Evolutionary conservation across 352 stramenopile species (phyloP).

Genomic region (Sclerospora graminicola): DNA sequence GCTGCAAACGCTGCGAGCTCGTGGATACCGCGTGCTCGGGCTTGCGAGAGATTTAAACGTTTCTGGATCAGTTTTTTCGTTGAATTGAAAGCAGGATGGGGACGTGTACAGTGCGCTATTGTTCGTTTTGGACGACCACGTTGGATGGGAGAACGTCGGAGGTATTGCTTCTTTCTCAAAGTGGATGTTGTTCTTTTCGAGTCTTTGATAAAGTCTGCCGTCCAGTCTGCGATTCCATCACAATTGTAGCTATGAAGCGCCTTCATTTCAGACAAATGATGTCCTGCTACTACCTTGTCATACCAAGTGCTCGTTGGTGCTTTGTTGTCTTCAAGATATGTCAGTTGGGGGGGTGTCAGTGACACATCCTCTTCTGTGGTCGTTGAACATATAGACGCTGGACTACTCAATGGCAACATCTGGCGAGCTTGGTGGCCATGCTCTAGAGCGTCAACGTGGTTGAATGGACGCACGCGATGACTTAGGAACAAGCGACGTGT

Average conservation of each 20-base stretch:
- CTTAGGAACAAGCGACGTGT: constrained; percentile 59
- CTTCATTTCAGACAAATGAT: constrained; percentile 45
- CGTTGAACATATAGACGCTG: constrained; percentile 37
- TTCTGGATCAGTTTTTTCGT: constrained; percentile 24
- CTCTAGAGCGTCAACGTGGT: constrained; percentile 2
- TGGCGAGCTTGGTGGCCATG: neutral
- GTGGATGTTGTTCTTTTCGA: neutral
- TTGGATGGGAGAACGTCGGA: constrained; percentile 13
- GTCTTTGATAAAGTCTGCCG: constrained; percentile 20
- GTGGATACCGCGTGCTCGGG: constrained; percentile 30
- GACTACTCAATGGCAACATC: constrained; percentile 27
- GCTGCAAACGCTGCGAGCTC: constrained; percentile 57
- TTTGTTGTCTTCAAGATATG: constrained; percentile 2
- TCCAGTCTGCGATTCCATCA: constrained; percentile 52
- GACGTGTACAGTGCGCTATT: neutral
- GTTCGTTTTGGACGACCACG: constrained; percentile 11
- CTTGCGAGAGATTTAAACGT: constrained; percentile 47
- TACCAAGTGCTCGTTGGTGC: constrained; percentile 38
- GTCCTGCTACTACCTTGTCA: constrained; percentile 26
- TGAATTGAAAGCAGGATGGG: constrained; percentile 5
- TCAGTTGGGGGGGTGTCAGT: constrained; percentile 9
- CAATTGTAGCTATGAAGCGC: constrained; percentile 51
- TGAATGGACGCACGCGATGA: constrained; percentile 13
- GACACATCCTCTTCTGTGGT: constrained; percentile 36
- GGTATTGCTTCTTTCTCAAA: constrained; percentile 10